A percentile compares a stretch with the other conserved stretches of the same genome.
These are phyloP conservation scores for Taphrina communis DNA, from an alignment of 1,139 yeast genomes.

Conservation along the genomic window DNA sequence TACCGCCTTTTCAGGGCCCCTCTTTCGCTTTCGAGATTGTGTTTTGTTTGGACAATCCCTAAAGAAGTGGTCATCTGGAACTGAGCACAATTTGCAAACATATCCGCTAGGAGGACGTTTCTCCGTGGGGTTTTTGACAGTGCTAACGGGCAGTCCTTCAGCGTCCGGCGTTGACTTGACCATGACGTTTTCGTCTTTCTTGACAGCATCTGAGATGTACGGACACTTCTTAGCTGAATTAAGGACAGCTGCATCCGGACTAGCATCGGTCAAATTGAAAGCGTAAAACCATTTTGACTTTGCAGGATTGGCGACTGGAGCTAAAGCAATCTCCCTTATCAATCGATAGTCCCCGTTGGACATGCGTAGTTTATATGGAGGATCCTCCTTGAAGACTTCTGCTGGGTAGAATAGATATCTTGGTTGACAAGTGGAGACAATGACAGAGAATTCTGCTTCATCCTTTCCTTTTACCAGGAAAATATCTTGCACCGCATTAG, in stretches of 20 bases:
- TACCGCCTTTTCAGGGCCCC: slow-evolving; percentile 38
- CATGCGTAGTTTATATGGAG: slow-evolving; percentile 12
- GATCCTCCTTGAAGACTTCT: slow-evolving; percentile 47
- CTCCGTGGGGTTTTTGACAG: slow-evolving; percentile 36
- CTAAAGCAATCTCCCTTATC: slow-evolving; percentile 70
- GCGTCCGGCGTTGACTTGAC: slow-evolving; percentile 39
- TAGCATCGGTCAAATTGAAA: slow-evolving; percentile 55
- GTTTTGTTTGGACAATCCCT: slow-evolving; percentile 37
- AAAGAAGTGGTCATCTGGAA: slow-evolving; percentile 30
- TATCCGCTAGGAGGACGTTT: slow-evolving; percentile 44
- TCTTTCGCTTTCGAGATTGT: slow-evolving; percentile 42
- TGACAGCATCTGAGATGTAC: slow-evolving; percentile 41
- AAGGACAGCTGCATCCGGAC: slow-evolving; percentile 33
- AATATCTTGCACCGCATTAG: slow-evolving; percentile 4
- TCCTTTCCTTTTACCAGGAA: not conserved
- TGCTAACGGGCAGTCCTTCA: slow-evolving; percentile 18
- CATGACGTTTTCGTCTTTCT: not conserved
- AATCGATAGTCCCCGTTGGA: slow-evolving; percentile 47
- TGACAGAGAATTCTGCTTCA: slow-evolving; percentile 19
- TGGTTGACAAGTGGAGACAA: slow-evolving; percentile 16
- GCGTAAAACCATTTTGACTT: slow-evolving; percentile 76
- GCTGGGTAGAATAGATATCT: slow-evolving; percentile 26
- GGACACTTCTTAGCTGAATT: slow-evolving; percentile 42
- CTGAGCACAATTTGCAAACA: slow-evolving; percentile 35
- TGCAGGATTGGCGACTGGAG: slow-evolving; percentile 59